Conservation (phyloP, 345 rosid genomes). For the Salix suchowensis region DNA sequence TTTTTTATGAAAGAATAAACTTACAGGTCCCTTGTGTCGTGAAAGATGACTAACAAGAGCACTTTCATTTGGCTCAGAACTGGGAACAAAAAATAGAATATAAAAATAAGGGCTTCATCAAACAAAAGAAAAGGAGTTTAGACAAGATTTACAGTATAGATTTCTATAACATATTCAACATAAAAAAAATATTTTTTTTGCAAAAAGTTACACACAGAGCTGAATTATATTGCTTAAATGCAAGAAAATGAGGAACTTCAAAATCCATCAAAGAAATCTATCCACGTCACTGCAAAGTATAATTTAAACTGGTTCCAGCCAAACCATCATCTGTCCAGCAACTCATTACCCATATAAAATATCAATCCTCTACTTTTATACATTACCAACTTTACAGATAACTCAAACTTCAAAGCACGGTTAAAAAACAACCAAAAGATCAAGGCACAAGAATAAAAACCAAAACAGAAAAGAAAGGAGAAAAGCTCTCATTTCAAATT, state of each 20-base stretch:
- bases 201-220: neutral
- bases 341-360: neutral
- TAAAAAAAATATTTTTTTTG: neutral
- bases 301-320: neutral
- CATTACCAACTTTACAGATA: neutral
- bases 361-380: neutral
- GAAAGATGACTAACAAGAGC: conserved; percentile 72
- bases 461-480: neutral
- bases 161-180: neutral
- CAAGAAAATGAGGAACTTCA: neutral
- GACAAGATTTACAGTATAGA: neutral
- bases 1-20: conserved; percentile 29
- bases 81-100: conserved; percentile 18
- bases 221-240: neutral
- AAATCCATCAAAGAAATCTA: neutral
- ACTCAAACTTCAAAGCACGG: neutral
- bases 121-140: neutral
- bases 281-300: neutral
- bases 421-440: neutral
- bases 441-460: neutral
- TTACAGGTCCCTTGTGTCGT: conserved; percentile 90
- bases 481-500: neutral
- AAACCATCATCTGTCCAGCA: neutral
- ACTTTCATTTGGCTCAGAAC: conserved; percentile 57
- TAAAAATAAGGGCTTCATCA: neutral